Evolutionary conservation across 2,329 filamentous ascomycete genomes (phyloP).

Genomic region (Apiospora marii): DNA sequence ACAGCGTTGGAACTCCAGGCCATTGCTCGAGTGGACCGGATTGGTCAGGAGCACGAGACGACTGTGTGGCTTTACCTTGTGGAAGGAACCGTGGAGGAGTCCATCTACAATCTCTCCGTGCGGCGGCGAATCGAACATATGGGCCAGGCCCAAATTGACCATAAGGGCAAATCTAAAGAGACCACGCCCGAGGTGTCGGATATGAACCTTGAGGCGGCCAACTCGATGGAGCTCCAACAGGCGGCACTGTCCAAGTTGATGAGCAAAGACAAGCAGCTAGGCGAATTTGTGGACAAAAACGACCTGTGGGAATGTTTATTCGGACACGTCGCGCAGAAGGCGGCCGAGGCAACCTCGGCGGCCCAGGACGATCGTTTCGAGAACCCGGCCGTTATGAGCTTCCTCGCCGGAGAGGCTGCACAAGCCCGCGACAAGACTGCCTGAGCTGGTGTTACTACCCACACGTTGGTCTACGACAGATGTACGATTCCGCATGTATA

Average conservation of each 20-base stretch:
- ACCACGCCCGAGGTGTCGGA: slow-evolving; percentile 60
- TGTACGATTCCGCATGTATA: background rate
- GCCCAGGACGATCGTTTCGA: slow-evolving; percentile 39
- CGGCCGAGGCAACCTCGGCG: slow-evolving; percentile 25
- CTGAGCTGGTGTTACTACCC: background rate
- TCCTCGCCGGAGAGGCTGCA: slow-evolving; percentile 56
- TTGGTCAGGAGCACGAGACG: slow-evolving; percentile 86
- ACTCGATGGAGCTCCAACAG: slow-evolving; percentile 82
- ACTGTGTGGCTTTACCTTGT: slow-evolving; percentile 96
- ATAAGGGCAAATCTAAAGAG: slow-evolving; percentile 48
- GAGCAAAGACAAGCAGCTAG: slow-evolving; percentile 72
- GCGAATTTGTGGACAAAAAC: slow-evolving; percentile 79
- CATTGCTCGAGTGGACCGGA: slow-evolving; percentile 92
- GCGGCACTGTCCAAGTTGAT: slow-evolving; percentile 75
- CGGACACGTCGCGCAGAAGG: slow-evolving; percentile 58
- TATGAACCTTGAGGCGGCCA: slow-evolving; percentile 78
- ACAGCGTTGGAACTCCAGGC: slow-evolving; percentile 94
- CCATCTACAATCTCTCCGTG: slow-evolving; percentile 88
- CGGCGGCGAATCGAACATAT: slow-evolving; percentile 81
- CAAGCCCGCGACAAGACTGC: slow-evolving; percentile 39
- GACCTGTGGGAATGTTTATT: slow-evolving; percentile 94
- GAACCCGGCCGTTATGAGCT: slow-evolving; percentile 48
- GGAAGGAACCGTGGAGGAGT: slow-evolving; percentile 89
- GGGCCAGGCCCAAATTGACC: slow-evolving; percentile 46
- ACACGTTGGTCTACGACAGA: background rate